Evolutionary conservation across 768 basidiomycete species (phyloP).

Genomic region (Porpolomopsis calyptriformis): DNA sequence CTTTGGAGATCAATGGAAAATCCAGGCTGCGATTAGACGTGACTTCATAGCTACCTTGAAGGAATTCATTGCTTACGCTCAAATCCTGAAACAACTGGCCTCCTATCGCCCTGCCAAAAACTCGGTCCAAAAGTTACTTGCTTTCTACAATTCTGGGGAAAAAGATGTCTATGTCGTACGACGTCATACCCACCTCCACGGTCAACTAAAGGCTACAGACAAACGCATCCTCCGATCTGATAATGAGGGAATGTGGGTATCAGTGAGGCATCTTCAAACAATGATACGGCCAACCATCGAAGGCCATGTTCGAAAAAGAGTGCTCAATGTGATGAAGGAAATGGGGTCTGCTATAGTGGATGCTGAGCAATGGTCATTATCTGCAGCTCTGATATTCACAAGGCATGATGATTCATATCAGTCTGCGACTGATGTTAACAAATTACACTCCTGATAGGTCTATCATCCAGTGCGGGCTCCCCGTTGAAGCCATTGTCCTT

Average conservation of each 20-base stretch:
- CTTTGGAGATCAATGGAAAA: conserved; percentile 20
- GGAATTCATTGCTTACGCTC: conserved; percentile 26
- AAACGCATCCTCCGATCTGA: neutral
- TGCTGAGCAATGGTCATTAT: neutral
- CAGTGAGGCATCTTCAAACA: neutral
- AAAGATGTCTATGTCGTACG: conserved; percentile 9
- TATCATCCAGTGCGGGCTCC: neutral
- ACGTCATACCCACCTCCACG: neutral
- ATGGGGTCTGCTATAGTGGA: neutral
- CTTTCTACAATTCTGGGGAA: conserved; percentile 18
- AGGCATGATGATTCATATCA: neutral
- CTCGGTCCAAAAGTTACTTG: conserved; percentile 25
- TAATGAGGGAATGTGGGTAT: neutral
- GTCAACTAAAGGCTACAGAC: neutral
- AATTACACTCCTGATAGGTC: neutral
- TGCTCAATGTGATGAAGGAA: neutral
- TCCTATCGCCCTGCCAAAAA: conserved; percentile 19
- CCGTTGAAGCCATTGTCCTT: neutral
- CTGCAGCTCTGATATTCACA: neutral
- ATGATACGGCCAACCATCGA: neutral
- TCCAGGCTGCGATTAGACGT: conserved; percentile 10
- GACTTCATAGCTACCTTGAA: conserved; percentile 23
- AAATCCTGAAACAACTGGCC: conserved; percentile 20
- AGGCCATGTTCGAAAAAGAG: neutral
- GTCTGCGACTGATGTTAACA: neutral